Evolutionary conservation across 192 early-diverging fungal species (phyloP).

Genomic region (Linderina pennispora): DNA sequence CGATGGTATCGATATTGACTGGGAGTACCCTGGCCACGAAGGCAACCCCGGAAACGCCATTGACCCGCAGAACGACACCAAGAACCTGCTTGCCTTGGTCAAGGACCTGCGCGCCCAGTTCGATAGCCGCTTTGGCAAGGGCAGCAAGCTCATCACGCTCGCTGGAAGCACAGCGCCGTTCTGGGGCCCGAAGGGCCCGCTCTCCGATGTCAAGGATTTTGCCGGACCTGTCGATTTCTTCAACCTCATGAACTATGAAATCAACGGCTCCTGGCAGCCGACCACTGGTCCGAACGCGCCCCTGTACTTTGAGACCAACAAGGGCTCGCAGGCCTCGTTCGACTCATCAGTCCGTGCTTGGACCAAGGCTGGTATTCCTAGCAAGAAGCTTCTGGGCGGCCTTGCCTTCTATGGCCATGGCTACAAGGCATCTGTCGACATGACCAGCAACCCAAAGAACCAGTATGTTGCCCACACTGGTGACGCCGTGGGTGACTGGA

Average conservation of each 20-base stretch:
- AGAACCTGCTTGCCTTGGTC: slow-evolving; percentile 55
- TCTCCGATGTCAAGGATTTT: slow-evolving; percentile 49
- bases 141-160: slow-evolving; percentile 50
- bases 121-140: slow-evolving; percentile 31
- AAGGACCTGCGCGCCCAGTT: slow-evolving; percentile 50
- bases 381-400: slow-evolving; percentile 48
- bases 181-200: slow-evolving; percentile 38
- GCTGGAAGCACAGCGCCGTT: slow-evolving; percentile 55
- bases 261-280: slow-evolving; percentile 46
- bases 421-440: neutral
- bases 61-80: slow-evolving; percentile 49
- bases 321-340: slow-evolving; percentile 16
- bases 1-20: slow-evolving; percentile 60
- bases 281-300: slow-evolving; percentile 55
- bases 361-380: slow-evolving; percentile 48
- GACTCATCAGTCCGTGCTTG: slow-evolving; percentile 41
- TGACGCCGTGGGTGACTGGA: slow-evolving; percentile 54
- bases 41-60: slow-evolving; percentile 49
- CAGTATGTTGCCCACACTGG: slow-evolving; percentile 8
- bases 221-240: slow-evolving; percentile 52
- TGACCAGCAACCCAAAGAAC: slow-evolving; percentile 3
- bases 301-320: slow-evolving; percentile 8
- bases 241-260: slow-evolving; percentile 65
- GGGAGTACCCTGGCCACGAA: slow-evolving; percentile 54
- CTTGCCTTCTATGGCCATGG: slow-evolving; percentile 55